These are phyloP conservation scores for Mortierella sp. DNA, from an alignment of 371 early-diverging fungal species.

Conservation along the genomic window DNA sequence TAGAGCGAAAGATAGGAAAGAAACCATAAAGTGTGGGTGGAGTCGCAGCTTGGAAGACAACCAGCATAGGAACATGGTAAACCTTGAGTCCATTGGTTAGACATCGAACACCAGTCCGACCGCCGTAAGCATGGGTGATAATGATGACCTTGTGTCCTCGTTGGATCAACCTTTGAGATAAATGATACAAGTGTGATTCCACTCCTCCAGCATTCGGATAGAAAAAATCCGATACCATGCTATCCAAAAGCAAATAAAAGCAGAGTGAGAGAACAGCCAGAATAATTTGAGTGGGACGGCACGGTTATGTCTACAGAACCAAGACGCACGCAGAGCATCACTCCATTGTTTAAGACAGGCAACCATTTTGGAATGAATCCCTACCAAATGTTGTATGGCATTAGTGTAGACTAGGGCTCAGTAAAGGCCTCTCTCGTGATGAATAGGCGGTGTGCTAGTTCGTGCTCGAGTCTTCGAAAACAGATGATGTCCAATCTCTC, in stretches of 20 bases:
- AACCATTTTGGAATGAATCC: neutral
- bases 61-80: constrained; percentile 93
- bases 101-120: constrained; percentile 90
- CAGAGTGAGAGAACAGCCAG: neutral
- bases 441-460: too few relatives aligned
- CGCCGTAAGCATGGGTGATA: constrained; percentile 90
- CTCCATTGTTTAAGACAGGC: neutral
- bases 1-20: constrained; percentile 92
- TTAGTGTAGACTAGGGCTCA: constrained; percentile 14
- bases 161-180: constrained; percentile 89
- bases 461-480: too few relatives aligned
- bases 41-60: constrained; percentile 89
- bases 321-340: neutral
- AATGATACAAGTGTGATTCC: constrained; percentile 96
- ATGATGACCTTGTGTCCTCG: constrained; percentile 95
- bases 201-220: constrained; percentile 99
- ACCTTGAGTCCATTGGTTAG: constrained; percentile 96
- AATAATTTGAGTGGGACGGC: neutral
- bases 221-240: constrained; percentile 98
- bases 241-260: constrained; percentile 24
- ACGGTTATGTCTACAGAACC: too few relatives aligned
- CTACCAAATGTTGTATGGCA: constrained; percentile 69
- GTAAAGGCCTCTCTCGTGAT: too few relatives aligned
- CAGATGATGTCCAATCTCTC: too few relatives aligned
- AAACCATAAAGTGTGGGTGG: constrained; percentile 95